Evolutionary conservation across 2,329 filamentous ascomycete genomes (phyloP).

Genomic region (Botryosphaeria dothidea): DNA sequence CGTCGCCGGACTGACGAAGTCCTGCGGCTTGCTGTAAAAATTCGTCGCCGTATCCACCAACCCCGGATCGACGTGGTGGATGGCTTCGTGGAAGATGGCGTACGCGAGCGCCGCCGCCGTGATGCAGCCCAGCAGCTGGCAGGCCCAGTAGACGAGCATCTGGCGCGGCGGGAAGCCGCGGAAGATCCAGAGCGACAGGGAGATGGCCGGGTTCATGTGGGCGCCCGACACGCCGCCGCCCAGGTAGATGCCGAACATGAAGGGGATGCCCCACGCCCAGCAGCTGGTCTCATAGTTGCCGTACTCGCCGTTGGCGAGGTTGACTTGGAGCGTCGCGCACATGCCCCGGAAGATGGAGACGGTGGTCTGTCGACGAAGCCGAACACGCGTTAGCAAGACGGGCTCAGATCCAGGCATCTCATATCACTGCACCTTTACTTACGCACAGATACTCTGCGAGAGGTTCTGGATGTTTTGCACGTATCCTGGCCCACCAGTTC

Average conservation of each 20-base stretch:
- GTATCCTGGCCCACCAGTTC: slow-evolving; percentile 15
- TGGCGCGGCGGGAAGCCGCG: slow-evolving; percentile 38
- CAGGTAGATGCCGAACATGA: slow-evolving; percentile 53
- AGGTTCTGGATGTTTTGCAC: slow-evolving; percentile 18
- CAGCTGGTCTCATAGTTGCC: slow-evolving; percentile 14
- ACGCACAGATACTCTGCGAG: slow-evolving; percentile 15
- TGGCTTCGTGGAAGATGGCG: slow-evolving; percentile 39
- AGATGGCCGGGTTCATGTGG: slow-evolving; percentile 51
- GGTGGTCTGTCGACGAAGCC: background rate
- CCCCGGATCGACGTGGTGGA: slow-evolving; percentile 25
- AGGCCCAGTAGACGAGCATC: slow-evolving; percentile 30
- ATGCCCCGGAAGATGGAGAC: slow-evolving; percentile 16
- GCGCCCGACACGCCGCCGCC: slow-evolving; percentile 51
- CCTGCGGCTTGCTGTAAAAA: slow-evolving; percentile 33
- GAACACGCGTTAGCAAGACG: background rate
- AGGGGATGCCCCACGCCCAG: slow-evolving; percentile 53
- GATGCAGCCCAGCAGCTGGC: slow-evolving; percentile 38
- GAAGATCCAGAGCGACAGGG: slow-evolving; percentile 36
- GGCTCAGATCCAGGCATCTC: no score
- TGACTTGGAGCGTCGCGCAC: slow-evolving; percentile 11
- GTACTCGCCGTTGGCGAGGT: background rate
- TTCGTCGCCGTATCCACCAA: slow-evolving; percentile 27
- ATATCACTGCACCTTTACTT: no score
- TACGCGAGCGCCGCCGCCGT: slow-evolving; percentile 37
- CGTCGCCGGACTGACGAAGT: slow-evolving; percentile 29